Evolutionary conservation across 2,329 filamentous ascomycete genomes (phyloP).

Genomic region (Diaporthe aspalathi): DNA sequence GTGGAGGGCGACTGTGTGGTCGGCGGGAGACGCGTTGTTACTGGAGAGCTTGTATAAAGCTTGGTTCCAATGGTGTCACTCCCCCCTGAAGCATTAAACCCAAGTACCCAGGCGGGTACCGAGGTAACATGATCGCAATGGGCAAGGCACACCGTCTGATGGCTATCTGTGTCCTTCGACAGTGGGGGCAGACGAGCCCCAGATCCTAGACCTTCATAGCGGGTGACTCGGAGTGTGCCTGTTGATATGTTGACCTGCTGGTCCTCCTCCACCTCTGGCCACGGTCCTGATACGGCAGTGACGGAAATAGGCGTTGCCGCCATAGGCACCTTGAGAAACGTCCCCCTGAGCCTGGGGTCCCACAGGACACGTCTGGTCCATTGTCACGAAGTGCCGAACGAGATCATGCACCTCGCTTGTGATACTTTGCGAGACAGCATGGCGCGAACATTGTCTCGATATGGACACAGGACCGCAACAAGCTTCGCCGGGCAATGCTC

Average conservation of each 20-base stretch:
- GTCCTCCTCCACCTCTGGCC: not conserved
- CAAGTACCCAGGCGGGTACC: constrained; percentile 16
- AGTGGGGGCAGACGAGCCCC: not conserved
- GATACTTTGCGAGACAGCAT: not conserved
- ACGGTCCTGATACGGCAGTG: not conserved
- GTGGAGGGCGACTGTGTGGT: not conserved
- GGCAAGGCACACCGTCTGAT: not conserved
- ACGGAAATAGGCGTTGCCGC: not conserved
- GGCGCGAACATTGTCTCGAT: not conserved
- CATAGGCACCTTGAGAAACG: not conserved
- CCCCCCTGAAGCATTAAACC: not conserved
- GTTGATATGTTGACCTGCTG: not conserved
- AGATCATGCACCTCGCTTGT: constrained; percentile 8
- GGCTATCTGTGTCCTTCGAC: not conserved
- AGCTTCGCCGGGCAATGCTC: constrained; percentile 9
- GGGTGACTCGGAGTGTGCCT: not conserved
- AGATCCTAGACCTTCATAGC: not conserved
- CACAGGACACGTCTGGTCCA: not conserved
- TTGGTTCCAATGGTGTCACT: constrained; percentile 22
- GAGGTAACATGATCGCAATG: not conserved
- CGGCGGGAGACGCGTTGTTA: constrained; percentile 14
- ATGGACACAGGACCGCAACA: not conserved
- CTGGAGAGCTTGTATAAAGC: constrained; percentile 14
- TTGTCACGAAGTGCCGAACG: not conserved
- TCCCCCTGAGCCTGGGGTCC: not conserved